Evolutionary conservation across 2,329 filamentous ascomycete species (phyloP), one percentile per base, ranked within the genome.

Genomic region (Aspergillus quadrilineatus): DNA sequence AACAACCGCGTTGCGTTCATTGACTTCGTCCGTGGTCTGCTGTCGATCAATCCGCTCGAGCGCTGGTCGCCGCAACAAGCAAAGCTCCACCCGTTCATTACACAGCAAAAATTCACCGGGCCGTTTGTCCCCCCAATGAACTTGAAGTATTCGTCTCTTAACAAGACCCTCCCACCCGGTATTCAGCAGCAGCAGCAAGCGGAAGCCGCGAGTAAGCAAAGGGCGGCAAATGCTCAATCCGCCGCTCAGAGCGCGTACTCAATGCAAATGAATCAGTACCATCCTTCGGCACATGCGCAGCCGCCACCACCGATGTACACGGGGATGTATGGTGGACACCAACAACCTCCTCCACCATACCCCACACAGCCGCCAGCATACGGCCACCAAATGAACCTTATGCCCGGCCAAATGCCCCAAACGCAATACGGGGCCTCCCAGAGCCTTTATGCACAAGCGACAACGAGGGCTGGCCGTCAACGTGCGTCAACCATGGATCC

Each of bases 61-160:
- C 82, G 94, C 72, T 99, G 94, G 94, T 96, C 94, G 4, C 94
- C 94, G 6, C 93, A 97, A 69, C 94, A 99, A 76, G 94, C 94
- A 34, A 97, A 97, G 71, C 79, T 97, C 58, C 94, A 99, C 71
- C 94, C 94, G 0, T 99, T 99, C 75, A 99, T 99, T 70, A 99
- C 94, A 0, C 94, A 99, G 71, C 89, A 95, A 70, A 99, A 97
- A 78, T 99, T 89, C 71, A 97, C 92, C 0, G 92, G 92, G 0
- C 92, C 92, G 3, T 99, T 99, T 70, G 90, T 97, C 47, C 94
- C 94, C 7, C 93, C 93, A 2, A 96, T 97, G 92, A 96, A 96
- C 69, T 79, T 97, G 58, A 97, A 97, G 73, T 86, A 91, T 17
- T 90, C 89, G 66, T 89, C 90, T 2, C 81, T 90, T 53, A 92